Evolutionary conservation across 1,139 yeast species (phyloP), one percentile per base, ranked within the genome.

Genomic region (Wickerhamiella infanticola): DNA sequence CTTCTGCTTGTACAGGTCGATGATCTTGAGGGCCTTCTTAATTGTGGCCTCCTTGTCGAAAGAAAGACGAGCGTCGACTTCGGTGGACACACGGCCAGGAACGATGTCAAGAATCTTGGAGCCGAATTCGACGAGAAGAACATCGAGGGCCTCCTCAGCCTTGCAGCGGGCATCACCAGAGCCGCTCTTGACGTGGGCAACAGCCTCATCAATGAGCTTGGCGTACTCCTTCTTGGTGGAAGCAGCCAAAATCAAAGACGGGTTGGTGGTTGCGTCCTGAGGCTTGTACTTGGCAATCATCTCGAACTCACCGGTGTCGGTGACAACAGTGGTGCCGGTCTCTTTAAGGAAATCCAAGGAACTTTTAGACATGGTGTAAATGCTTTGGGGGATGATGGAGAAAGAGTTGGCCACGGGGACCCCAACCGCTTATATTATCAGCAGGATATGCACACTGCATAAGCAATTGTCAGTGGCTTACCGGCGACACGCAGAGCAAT

Each of bases 31-130:
- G 51, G 98, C 97, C 77, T 90, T 88, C 69, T 78, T 74, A 65
- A 90, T 74, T 61, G 96, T 86, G 58, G 83, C 97, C 53, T 86
- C 81, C 67, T 81, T 90, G 75, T 88, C 84, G 64, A 86, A 90
- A 40, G 97, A 88, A 62, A 90, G 77, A 70, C 96, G 84, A 53
- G 98, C 98, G 63, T 90, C 98, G 52, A 90, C 98, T 73, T 90
- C 99, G 55, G 98, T 93, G 50, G 96, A 86, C 53, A 90, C 99
- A 73, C 98, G 82, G 62, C 99, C 99, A 58, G 99, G 99, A 50
- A 90, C 97, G 64, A 90, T 86, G 63, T 77, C 75, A 64, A 90
- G 76, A 64, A 90, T 90, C 70, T 83, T 90, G 64, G 79, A 74
- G 70, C 98, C 98, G 66, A 93, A 93, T 69, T 88, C 97, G 55